Evolutionary conservation across 176 grass and related monocot species (phyloP).

Genomic region (Eragrostis curvula): DNA sequence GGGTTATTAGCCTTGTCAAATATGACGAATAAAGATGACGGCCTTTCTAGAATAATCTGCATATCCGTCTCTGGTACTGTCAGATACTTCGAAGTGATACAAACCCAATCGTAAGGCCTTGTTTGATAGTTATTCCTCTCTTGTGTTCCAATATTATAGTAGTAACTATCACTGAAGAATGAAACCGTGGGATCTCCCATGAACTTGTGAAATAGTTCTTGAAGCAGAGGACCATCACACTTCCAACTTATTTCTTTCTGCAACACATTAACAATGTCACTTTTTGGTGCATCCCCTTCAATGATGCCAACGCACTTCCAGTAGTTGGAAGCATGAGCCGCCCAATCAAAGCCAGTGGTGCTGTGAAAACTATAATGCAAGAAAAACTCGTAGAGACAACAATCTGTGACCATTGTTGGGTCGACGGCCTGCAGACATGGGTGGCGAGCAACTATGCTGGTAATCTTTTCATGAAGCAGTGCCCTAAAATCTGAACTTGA

Average conservation of each 20-base stretch:
- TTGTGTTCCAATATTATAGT: too few species aligned
- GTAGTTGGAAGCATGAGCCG: background rate
- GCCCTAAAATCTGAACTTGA: background rate
- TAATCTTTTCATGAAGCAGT: background rate
- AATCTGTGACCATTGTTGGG: background rate
- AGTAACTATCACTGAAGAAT: background rate
- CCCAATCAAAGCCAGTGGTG: background rate
- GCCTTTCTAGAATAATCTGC: background rate
- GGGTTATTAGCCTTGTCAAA: background rate
- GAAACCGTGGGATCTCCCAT: background rate
- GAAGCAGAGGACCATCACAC: background rate
- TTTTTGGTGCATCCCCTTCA: background rate
- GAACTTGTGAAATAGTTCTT: background rate
- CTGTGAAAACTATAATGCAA: background rate
- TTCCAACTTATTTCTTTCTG: background rate
- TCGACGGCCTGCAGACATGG: background rate
- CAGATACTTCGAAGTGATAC: background rate
- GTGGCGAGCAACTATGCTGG: background rate
- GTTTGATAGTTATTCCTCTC: background rate
- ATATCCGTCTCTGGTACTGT: background rate
- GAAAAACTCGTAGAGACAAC: conserved; percentile 5
- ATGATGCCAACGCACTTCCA: conserved; percentile 24
- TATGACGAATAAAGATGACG: background rate
- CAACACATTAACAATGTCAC: background rate
- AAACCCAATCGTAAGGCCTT: conserved; percentile 17